phyloP scores from a whole-genome alignment of 495 filamentous ascomycete species.

The Talaromyces nanjingensis region DNA sequence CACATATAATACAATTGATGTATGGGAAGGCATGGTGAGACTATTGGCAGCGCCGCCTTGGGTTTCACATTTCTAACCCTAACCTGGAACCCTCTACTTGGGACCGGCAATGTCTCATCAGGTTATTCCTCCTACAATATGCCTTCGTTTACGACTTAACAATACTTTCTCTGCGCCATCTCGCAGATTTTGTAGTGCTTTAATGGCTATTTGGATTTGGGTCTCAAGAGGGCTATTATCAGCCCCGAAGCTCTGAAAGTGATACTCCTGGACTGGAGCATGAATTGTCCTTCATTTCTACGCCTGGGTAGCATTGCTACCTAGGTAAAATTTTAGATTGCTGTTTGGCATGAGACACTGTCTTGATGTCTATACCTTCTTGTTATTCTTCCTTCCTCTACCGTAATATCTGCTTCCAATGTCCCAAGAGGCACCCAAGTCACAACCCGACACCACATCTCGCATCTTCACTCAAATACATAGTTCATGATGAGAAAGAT shows the following conservation, averaged over 20 bases:
- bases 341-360: neutral
- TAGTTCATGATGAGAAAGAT: neutral
- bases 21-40: neutral
- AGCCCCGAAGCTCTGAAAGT: neutral
- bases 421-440: neutral
- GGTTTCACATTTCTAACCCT: slow-evolving; percentile 4
- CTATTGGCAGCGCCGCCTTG: neutral
- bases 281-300: neutral
- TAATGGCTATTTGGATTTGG: neutral
- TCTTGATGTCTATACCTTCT: neutral
- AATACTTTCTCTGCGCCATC: neutral
- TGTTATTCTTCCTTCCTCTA: neutral
- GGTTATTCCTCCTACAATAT: neutral
- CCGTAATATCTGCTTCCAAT: neutral
- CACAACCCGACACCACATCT: neutral
- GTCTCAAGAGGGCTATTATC: too few species aligned
- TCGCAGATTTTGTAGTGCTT: neutral
- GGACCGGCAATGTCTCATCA: neutral
- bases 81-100: neutral
- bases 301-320: neutral
- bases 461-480: neutral
- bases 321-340: neutral
- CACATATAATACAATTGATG: neutral
- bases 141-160: neutral
- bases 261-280: neutral